Percentiles rank a stretch among this genome's conserved stretches.
Conservation (phyloP, 1,284 basidiomycete genomes). For the Coniferiporia sulphurascens region DNA sequence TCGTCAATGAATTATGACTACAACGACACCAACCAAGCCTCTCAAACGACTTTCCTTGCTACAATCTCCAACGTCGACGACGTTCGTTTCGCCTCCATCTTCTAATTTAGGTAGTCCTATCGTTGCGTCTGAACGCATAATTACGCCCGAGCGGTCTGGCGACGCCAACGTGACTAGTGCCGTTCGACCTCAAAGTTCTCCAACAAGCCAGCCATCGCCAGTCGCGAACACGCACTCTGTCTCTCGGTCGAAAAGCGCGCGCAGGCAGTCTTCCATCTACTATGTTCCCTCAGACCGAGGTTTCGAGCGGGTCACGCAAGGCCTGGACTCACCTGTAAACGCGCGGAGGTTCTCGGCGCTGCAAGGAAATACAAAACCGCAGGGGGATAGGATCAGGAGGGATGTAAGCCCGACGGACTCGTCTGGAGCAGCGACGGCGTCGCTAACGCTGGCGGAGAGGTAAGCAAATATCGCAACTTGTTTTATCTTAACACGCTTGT, state of each 20-base stretch:
- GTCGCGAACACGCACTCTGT: neutral
- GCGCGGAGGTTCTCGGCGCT: neutral
- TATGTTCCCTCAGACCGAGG: constrained; percentile 41
- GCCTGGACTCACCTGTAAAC: constrained; percentile 21
- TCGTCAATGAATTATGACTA: constrained; percentile 10
- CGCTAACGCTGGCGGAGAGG: constrained; percentile 62
- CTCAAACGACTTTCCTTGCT: constrained; percentile 18
- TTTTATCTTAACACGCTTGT: neutral
- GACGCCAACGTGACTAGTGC: neutral
- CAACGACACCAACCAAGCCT: constrained; percentile 6
- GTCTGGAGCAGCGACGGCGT: constrained; percentile 25
- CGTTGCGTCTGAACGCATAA: neutral
- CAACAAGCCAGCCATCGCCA: neutral
- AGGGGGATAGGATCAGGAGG: neutral
- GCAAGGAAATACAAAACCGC: neutral
- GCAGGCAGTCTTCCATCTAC: constrained; percentile 60
- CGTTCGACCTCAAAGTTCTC: neutral
- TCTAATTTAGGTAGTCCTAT: neutral
- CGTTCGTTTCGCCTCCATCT: constrained; percentile 4
- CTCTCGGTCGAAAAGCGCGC: constrained; percentile 17
- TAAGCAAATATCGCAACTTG: constrained; percentile 23
- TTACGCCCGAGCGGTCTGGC: neutral
- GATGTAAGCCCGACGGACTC: neutral
- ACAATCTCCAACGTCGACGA: constrained; percentile 5
- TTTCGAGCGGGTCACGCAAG: constrained; percentile 22